These are phyloP conservation scores for Barbarea vulgaris DNA, from an alignment of 345 rosid species.

Conservation along the genomic window DNA sequence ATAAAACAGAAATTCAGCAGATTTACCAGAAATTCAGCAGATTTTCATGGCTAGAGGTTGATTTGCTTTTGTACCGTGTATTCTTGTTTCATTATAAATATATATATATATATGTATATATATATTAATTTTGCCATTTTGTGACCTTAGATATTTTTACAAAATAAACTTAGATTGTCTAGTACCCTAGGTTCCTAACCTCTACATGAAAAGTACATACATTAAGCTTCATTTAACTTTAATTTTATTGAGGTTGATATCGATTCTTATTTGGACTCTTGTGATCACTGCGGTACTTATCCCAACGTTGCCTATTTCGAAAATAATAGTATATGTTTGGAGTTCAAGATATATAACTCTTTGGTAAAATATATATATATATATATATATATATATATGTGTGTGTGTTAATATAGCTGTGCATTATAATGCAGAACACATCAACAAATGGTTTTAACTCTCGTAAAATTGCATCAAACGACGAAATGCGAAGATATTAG, in stretches of 20 bases:
- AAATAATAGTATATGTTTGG: not conserved
- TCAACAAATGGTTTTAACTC: not conserved
- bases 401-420: too few species aligned
- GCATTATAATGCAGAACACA: too few species aligned
- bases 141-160: not conserved
- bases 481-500: slow-evolving; percentile 2
- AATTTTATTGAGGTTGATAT: not conserved
- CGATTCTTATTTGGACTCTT: not conserved
- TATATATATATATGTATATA: too few species aligned
- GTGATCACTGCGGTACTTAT: not conserved
- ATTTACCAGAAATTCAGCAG: too few species aligned
- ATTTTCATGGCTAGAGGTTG: too few species aligned
- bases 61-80: too few species aligned
- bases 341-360: too few species aligned
- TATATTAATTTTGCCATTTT: not conserved
- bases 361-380: too few species aligned
- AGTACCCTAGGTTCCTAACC: not conserved
- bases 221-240: not conserved
- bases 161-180: slow-evolving; percentile 1
- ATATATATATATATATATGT: too few species aligned
- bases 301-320: not conserved
- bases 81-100: too few species aligned
- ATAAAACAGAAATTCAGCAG: too few species aligned
- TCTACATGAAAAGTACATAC: slow-evolving; percentile 5
- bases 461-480: not conserved